These are phyloP conservation scores for Bipolaris victoriae DNA, from an alignment of 2,329 filamentous ascomycete genomes.

Conservation along the genomic window DNA sequence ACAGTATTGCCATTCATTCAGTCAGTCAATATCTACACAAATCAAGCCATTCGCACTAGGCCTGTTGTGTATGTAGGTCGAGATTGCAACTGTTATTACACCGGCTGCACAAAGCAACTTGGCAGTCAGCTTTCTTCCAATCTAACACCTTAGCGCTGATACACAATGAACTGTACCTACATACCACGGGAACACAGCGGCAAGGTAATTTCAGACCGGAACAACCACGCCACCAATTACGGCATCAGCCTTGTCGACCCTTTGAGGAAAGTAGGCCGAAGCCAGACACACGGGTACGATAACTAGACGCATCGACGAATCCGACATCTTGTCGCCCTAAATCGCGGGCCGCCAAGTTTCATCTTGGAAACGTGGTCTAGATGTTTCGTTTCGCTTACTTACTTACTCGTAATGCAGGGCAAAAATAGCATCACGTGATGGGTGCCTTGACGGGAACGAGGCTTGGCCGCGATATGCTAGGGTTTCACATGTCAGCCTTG, in stretches of 20 bases:
- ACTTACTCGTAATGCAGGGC: not conserved
- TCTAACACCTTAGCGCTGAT: too few relatives aligned
- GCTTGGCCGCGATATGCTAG: too few relatives aligned
- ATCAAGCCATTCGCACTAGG: too few relatives aligned
- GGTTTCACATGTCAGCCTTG: too few relatives aligned
- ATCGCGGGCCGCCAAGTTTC: not conserved
- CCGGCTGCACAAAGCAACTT: too few relatives aligned
- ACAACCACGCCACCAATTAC: not conserved
- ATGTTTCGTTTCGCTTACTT: not conserved
- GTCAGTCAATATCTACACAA: too few relatives aligned
- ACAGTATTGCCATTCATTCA: not conserved
- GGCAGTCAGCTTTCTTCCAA: too few relatives aligned
- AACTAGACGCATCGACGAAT: not conserved
- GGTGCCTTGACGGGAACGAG: not conserved
- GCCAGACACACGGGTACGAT: not conserved
- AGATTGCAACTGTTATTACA: not conserved
- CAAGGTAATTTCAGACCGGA: not conserved
- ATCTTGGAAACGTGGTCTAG: not conserved
- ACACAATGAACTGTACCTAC: too few relatives aligned
- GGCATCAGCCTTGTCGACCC: not conserved
- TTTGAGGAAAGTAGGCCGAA: conserved; percentile 1
- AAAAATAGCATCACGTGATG: not conserved
- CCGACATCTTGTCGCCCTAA: not conserved
- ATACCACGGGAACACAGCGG: not conserved
- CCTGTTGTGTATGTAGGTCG: too few relatives aligned